These are phyloP conservation scores for Amoeboaphelidium protococcarum DNA, from an alignment of 371 early-diverging fungal genomes.

Conservation along the genomic window DNA sequence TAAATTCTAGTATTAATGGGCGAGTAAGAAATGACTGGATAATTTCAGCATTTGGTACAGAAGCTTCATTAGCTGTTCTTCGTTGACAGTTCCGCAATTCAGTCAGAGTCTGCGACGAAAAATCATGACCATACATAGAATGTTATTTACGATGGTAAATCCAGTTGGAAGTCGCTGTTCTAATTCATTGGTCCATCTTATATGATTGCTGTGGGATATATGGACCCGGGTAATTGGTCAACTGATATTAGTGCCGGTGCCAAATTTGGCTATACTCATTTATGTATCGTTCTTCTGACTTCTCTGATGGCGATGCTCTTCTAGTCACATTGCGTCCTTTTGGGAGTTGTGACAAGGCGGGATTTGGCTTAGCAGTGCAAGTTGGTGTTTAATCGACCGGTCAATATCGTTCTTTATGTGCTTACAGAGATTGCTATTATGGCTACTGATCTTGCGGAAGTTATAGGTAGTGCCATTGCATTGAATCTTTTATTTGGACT, in stretches of 20 bases:
- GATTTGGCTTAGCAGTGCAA: constrained; percentile 35
- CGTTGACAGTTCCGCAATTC: too few relatives aligned
- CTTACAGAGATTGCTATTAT: constrained; percentile 46
- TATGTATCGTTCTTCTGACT: constrained; percentile 43
- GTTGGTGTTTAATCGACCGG: constrained; percentile 4
- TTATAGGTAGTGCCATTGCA: constrained; percentile 58
- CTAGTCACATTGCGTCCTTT: constrained; percentile 40
- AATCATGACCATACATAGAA: too few relatives aligned
- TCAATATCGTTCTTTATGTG: constrained; percentile 31
- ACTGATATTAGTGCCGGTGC: constrained; percentile 20
- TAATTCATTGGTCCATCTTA: constrained; percentile 15
- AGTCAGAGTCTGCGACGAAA: too few relatives aligned
- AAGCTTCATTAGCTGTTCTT: too few relatives aligned
- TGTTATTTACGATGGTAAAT: too few relatives aligned
- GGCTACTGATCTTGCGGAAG: constrained; percentile 45
- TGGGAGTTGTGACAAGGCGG: constrained; percentile 42
- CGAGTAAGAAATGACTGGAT: too few relatives aligned
- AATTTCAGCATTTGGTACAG: too few relatives aligned
- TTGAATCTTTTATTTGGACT: constrained; percentile 41
- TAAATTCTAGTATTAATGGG: too few relatives aligned
- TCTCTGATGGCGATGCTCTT: constrained; percentile 44
- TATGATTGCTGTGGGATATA: constrained; percentile 16
- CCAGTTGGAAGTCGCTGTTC: too few relatives aligned
- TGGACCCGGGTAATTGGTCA: constrained; percentile 3
- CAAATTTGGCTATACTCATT: constrained; percentile 34